Conservation (phyloP, 2,329 filamentous ascomycete species). For the Monilinia fructicola region DNA sequence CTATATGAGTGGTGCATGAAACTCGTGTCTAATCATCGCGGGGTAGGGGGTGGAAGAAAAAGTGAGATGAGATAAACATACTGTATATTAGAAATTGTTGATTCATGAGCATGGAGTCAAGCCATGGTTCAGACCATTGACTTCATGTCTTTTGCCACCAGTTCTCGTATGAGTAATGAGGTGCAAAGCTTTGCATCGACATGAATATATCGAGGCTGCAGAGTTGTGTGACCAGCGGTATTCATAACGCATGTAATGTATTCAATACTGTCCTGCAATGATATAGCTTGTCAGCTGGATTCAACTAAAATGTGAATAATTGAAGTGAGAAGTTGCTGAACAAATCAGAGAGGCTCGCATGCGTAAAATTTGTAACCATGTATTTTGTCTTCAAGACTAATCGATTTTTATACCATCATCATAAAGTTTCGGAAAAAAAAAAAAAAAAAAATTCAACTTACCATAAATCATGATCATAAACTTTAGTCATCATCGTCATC, state of each 20-base stretch:
- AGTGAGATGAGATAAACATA: background rate
- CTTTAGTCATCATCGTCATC: conserved; percentile 44
- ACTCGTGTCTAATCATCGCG: conserved; percentile 82
- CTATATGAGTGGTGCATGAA: conserved; percentile 99
- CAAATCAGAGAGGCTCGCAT: conserved; percentile 72
- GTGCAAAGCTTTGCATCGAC: background rate
- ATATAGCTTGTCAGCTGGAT: background rate
- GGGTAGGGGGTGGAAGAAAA: background rate
- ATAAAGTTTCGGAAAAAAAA: conserved; percentile 41
- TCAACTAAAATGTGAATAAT: background rate
- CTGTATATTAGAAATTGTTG: background rate
- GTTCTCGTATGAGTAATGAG: no score
- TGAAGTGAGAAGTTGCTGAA: background rate
- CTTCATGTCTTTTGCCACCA: background rate
- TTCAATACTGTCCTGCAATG: background rate
- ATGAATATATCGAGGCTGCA: background rate
- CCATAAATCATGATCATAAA: background rate
- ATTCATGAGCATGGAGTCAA: background rate
- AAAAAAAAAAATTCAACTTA: conserved; percentile 3
- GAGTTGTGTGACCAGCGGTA: background rate
- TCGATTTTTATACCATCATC: conserved; percentile 78
- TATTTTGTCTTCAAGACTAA: conserved; percentile 99
- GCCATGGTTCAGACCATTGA: background rate
- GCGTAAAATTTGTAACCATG: conserved; percentile 81
- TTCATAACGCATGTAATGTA: background rate